Evolutionary conservation across 1,284 basidiomycete genomes (phyloP).

Genomic region (Tilletia horrida): DNA sequence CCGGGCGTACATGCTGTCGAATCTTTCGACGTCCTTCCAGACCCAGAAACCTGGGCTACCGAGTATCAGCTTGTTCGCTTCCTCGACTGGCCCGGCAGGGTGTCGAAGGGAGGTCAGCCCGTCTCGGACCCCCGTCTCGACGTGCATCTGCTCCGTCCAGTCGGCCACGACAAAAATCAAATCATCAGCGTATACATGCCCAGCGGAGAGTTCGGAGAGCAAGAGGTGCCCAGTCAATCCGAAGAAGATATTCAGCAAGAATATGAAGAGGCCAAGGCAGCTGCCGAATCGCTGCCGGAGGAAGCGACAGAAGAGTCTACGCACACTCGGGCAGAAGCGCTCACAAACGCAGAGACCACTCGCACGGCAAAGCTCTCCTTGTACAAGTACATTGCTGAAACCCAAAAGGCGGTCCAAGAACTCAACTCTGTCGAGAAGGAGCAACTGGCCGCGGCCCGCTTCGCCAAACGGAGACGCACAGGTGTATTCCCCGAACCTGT

Average conservation of each 20-base stretch:
- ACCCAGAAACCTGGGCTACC: conserved; percentile 54
- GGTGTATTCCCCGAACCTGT: conserved; percentile 38
- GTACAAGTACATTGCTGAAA: not conserved
- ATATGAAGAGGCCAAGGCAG: conserved; percentile 23
- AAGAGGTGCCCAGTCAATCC: conserved; percentile 28
- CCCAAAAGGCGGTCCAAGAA: not conserved
- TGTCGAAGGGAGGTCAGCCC: conserved; percentile 30
- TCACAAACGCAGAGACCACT: not conserved
- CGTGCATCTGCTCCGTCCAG: conserved; percentile 42
- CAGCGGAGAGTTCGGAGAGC: conserved; percentile 35
- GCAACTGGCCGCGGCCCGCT: conserved; percentile 26
- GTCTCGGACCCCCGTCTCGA: conserved; percentile 43
- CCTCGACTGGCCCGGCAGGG: conserved; percentile 44
- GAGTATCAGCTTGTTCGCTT: conserved; percentile 51
- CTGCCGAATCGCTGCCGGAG: not conserved
- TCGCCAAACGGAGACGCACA: conserved; percentile 41
- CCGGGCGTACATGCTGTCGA: conserved; percentile 42
- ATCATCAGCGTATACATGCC: conserved; percentile 48
- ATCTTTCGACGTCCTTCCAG: conserved; percentile 49
- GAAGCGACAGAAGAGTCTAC: conserved; percentile 20
- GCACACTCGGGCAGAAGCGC: conserved; percentile 20
- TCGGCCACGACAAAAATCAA: conserved; percentile 36
- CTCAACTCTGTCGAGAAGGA: not conserved
- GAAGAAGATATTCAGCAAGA: conserved; percentile 30
- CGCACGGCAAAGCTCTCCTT: not conserved